Base-by-base conservation (phyloP, 2,329 filamentous ascomycete species). In the Xylariaceae sp. region DNA sequence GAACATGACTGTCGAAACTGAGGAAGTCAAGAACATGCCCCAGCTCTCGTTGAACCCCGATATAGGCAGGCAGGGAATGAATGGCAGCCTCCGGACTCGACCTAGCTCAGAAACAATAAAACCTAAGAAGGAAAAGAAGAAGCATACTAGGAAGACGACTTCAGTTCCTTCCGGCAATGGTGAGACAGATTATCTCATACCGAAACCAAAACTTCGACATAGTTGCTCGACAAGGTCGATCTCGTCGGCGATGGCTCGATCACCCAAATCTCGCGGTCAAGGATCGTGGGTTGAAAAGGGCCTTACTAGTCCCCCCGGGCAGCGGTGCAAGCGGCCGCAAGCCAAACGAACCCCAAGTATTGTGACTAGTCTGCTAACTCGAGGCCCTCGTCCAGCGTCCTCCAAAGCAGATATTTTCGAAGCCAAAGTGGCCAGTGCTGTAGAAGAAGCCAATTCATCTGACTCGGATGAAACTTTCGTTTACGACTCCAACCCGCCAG, bases 401-500 rank as follows among this genome's bases (percentile, higher is more conserved):
- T 96, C 92, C 54, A 97, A 97, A 75, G 93, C 94, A 67, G 94
- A 99, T 71, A 91, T 97, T 47, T 99, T 99, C 69, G 94, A 97
- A 74, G 91, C 92, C 61, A 96, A 96, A 67, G 91, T 99, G 60
- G 93, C 93, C 46, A 97, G 87, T 69, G 93, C 93, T 9, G 91
- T 99, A 47, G 93, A 97, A 68, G 92, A 97, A 70, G 91, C 90
- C 42, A 89, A 97, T 69, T 96, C 93, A 12, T 97, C 93, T 6
- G 94, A 99, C 69, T 97, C 93, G 1, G 94, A 97, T 65, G 94
- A 97, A 71, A 97, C 94, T 0, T 99, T 97, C 70, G 94, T 99
- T 14, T 99, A 99, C 73, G 94, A 99, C 71, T 97, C 94, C 22
- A 99, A 99, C 65, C 94, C 93, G 10, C 89, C 90, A 47, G 84